A percentile compares a stretch with the other conserved stretches of the same genome.
Conservation (phyloP, 2,329 filamentous ascomycete species). For the Cucurbitaria berberidis region DNA sequence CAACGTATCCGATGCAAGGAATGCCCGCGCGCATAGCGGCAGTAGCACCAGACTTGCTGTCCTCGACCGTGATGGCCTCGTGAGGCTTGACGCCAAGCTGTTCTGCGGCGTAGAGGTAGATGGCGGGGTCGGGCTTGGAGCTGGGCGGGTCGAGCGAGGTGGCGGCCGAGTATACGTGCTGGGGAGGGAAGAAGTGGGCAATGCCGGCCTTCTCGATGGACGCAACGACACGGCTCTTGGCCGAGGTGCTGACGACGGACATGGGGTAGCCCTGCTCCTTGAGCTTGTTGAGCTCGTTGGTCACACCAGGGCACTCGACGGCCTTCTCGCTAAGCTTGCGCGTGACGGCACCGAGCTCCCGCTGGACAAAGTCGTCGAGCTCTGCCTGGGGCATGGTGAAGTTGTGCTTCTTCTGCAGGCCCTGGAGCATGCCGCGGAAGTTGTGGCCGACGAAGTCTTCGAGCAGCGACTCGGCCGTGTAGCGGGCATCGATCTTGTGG, state of each 20-base stretch:
- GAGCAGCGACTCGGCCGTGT: constrained; percentile 80
- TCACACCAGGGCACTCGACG: constrained; percentile 71
- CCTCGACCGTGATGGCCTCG: constrained; percentile 83
- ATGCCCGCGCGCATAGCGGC: constrained; percentile 80
- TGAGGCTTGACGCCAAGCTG: constrained; percentile 71
- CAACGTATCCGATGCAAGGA: constrained; percentile 82
- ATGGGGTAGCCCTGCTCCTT: constrained; percentile 70
- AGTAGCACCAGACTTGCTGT: constrained; percentile 83
- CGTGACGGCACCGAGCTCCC: constrained; percentile 84
- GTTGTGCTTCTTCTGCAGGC: constrained; percentile 75
- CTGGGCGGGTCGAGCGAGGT: constrained; percentile 79
- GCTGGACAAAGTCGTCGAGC: constrained; percentile 73
- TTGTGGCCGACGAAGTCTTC: constrained; percentile 90
- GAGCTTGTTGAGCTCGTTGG: constrained; percentile 70
- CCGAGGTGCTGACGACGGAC: constrained; percentile 81
- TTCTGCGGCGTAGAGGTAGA: constrained; percentile 81
- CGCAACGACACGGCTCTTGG: constrained; percentile 77
- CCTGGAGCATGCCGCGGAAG: constrained; percentile 88
- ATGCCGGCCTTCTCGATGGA: constrained; percentile 80
- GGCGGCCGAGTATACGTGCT: constrained; percentile 81
- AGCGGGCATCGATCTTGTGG: constrained; percentile 69
- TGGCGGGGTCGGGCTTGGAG: constrained; percentile 87
- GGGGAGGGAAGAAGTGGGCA: constrained; percentile 77
- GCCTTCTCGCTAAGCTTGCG: constrained; percentile 74
- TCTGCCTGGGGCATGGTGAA: constrained; percentile 73